A percentile compares a stretch with the other conserved stretches of the same genome.
phyloP scores from a whole-genome alignment of 208 protist genomes.

The Trypanosoma brucei region DNA sequence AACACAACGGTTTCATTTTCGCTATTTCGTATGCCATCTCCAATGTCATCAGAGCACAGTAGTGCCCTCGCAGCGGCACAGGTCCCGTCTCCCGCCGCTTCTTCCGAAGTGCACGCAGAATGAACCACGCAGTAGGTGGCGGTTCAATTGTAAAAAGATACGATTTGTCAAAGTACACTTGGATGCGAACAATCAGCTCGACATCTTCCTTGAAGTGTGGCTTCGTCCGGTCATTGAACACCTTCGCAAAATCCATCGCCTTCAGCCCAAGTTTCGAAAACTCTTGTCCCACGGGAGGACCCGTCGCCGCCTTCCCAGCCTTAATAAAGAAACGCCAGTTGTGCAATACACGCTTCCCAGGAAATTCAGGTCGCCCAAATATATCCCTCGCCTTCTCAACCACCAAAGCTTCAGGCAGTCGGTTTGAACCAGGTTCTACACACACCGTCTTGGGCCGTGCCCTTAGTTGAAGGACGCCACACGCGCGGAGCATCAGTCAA shows the following conservation, averaged over 20 bases:
- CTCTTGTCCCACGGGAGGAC: conserved; percentile 86
- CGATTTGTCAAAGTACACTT: conserved; percentile 91
- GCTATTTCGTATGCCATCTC: conserved; percentile 89
- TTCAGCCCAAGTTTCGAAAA: conserved; percentile 88
- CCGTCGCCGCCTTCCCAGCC: conserved; percentile 83
- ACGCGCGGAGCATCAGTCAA: conserved; percentile 38
- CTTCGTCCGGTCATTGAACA: conserved; percentile 88
- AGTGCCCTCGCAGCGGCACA: conserved; percentile 50
- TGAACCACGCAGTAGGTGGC: conserved; percentile 29
- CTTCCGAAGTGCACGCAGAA: not conserved
- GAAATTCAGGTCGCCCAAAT: conserved; percentile 71
- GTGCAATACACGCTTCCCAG: conserved; percentile 77
- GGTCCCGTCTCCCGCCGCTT: conserved; percentile 61
- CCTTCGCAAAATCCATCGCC: conserved; percentile 88
- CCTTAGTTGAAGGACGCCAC: conserved; percentile 36
- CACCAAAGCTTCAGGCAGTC: conserved; percentile 39
- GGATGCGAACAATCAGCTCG: conserved; percentile 85
- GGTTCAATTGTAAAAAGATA: conserved; percentile 85
- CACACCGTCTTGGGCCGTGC: conserved; percentile 70
- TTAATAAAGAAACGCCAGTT: conserved; percentile 91
- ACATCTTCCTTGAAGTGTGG: conserved; percentile 85
- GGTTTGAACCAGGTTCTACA: conserved; percentile 66
- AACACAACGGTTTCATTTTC: conserved; percentile 84
- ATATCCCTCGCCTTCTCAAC: conserved; percentile 34
- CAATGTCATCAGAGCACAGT: conserved; percentile 78